Conservation (phyloP, 2,329 filamentous ascomycete species). For the Fusarium dlaminii region DNA sequence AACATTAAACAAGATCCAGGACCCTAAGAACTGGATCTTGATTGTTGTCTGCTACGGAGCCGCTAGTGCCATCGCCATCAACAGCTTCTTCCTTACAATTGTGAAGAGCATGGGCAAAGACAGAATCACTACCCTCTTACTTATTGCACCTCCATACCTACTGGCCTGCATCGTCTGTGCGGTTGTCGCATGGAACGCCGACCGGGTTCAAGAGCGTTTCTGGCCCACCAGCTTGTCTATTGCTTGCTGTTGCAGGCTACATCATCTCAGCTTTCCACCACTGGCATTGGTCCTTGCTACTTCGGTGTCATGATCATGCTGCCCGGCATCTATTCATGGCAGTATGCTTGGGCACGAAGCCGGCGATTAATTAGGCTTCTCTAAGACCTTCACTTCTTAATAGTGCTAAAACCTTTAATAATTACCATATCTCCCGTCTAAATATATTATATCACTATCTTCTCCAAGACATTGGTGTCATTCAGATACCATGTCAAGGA, state of each 20-base stretch:
- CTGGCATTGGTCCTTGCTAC: background rate
- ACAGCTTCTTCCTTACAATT: conserved; percentile 49
- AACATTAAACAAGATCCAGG: conserved; percentile 43
- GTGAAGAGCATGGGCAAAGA: conserved; percentile 17
- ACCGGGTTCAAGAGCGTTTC: conserved; percentile 56
- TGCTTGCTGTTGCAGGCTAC: background rate
- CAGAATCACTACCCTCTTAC: conserved; percentile 8
- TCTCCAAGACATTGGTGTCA: conserved; percentile 8
- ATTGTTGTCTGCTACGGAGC: conserved; percentile 56
- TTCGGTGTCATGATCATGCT: conserved; percentile 7
- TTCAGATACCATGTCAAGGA: conserved; percentile 16
- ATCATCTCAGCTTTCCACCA: background rate
- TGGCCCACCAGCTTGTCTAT: conserved; percentile 53
- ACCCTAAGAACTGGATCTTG: conserved; percentile 51
- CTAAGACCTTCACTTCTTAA: background rate
- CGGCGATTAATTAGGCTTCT: background rate
- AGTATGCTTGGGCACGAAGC: background rate
- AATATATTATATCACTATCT: background rate
- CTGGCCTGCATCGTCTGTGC: conserved; percentile 48
- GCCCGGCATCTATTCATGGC: background rate
- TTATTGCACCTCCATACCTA: conserved; percentile 19
- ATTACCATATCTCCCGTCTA: background rate
- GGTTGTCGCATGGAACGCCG: conserved; percentile 54
- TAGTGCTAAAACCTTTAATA: background rate
- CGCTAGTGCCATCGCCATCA: conserved; percentile 54